These are phyloP conservation scores for Blastocystis sp. DNA, from an alignment of 352 stramenopile genomes.

Conservation along the genomic window DNA sequence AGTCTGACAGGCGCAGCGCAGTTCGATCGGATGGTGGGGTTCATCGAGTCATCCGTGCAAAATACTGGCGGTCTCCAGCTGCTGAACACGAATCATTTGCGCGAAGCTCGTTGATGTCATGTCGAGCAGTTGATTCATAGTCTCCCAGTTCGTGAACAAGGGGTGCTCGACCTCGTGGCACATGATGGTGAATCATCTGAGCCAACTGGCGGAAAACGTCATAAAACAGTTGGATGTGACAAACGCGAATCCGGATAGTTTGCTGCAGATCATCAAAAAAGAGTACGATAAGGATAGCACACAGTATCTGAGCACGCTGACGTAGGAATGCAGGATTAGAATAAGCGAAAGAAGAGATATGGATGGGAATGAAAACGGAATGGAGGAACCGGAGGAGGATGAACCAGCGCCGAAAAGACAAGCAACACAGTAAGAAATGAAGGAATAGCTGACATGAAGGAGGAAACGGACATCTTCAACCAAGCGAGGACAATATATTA, in stretches of 20 bases:
- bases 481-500: not conserved
- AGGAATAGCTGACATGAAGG: too few species aligned
- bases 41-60: not conserved
- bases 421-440: not conserved
- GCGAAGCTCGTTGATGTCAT: not conserved
- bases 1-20: not conserved
- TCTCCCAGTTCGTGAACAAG: conserved; percentile 55
- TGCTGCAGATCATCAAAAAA: not conserved
- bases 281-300: not conserved
- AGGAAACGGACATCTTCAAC: not conserved
- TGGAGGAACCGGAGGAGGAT: not conserved
- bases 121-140: not conserved
- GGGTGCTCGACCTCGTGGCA: conserved; percentile 15
- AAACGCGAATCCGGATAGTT: not conserved
- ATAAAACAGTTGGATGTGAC: not conserved
- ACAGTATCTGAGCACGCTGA: not conserved
- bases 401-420: not conserved
- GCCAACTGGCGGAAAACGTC: not conserved
- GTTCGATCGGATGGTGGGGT: not conserved
- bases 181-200: not conserved
- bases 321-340: not conserved
- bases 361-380: not conserved
- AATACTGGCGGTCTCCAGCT: not conserved
- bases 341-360: conserved; percentile 15
- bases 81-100: conserved; percentile 3